Percentiles rank a stretch among this genome's conserved stretches.
Conservation (phyloP, 2,329 filamentous ascomycete species). For the Rasamsonia emersonii region DNA sequence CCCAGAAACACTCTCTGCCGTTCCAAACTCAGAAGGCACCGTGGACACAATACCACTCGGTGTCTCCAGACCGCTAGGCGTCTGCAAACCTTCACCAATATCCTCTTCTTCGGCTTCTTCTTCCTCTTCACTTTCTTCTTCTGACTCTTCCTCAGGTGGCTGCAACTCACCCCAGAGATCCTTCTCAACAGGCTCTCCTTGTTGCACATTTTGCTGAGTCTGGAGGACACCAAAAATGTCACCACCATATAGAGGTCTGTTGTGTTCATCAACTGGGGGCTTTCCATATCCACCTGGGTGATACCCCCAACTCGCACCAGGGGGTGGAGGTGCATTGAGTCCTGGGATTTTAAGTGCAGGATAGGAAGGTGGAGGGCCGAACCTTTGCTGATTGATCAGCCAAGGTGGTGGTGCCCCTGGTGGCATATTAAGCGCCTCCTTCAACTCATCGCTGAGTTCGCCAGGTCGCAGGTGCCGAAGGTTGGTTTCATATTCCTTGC, state of each 20-base stretch:
- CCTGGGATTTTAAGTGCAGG: slow-evolving; percentile 92
- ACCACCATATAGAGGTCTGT: slow-evolving; percentile 82
- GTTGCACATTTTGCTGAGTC: slow-evolving; percentile 51
- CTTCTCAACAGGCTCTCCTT: slow-evolving; percentile 75
- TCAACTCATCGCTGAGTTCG: slow-evolving; percentile 79
- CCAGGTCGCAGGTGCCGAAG: slow-evolving; percentile 82
- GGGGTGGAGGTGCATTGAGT: slow-evolving; percentile 83
- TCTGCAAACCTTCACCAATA: slow-evolving; percentile 58
- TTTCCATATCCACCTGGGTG: slow-evolving; percentile 94
- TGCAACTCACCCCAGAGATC: slow-evolving; percentile 89
- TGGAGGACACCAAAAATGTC: slow-evolving; percentile 81
- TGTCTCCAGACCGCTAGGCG: slow-evolving; percentile 69
- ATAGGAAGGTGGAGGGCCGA: slow-evolving; percentile 88
- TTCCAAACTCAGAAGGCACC: slow-evolving; percentile 69
- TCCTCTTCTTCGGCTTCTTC: slow-evolving; percentile 57
- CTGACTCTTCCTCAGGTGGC: slow-evolving; percentile 65
- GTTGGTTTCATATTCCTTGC: slow-evolving; percentile 96
- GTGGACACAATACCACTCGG: slow-evolving; percentile 72
- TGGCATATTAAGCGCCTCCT: slow-evolving; percentile 88
- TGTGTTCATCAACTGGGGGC: slow-evolving; percentile 87
- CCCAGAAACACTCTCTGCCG: slow-evolving; percentile 67
- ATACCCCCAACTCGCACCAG: slow-evolving; percentile 88
- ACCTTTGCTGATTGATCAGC: slow-evolving; percentile 94
- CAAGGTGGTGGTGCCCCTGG: slow-evolving; percentile 89
- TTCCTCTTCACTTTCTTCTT: slow-evolving; percentile 56